A percentile compares a stretch with the other conserved stretches of the same genome.
Evolutionary conservation across 495 filamentous ascomycete species (phyloP).

Genomic region (Cladorrhinum samala): DNA sequence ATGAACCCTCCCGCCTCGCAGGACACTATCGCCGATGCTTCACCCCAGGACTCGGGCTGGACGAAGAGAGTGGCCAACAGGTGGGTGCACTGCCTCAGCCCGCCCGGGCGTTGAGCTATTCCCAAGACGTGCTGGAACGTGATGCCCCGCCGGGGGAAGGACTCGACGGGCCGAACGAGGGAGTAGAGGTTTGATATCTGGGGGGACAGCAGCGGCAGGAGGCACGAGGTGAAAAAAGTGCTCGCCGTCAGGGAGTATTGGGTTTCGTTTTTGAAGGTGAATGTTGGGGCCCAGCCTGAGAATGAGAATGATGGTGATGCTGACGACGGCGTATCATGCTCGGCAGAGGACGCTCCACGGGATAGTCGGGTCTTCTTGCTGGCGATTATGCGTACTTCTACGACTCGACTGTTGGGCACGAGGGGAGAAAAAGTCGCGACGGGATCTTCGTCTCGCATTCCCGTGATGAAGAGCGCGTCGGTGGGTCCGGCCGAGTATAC

Average conservation of each 20-base stretch:
- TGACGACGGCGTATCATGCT: no score
- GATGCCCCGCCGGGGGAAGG: neutral
- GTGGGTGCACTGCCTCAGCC: neutral
- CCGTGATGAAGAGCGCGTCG: conserved; percentile 57
- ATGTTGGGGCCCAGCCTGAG: conserved; percentile 26
- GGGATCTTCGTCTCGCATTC: conserved; percentile 59
- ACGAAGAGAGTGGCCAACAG: neutral
- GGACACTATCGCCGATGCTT: neutral
- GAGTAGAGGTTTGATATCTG: neutral
- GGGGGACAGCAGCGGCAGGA: no score
- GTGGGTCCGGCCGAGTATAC: conserved; percentile 40
- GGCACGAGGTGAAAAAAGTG: no score
- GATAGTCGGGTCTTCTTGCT: conserved; percentile 37
- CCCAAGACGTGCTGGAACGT: neutral
- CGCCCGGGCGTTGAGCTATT: neutral
- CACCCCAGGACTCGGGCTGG: neutral
- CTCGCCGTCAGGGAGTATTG: no score
- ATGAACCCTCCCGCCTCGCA: neutral
- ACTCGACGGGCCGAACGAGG: neutral
- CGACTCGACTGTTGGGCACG: conserved; percentile 48
- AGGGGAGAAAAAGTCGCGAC: conserved; percentile 50
- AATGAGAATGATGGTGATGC: no score
- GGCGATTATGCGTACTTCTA: conserved; percentile 49
- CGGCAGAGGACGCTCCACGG: conserved; percentile 42
- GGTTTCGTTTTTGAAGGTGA: conserved; percentile 49